These are phyloP conservation scores for Phyllosticta citriasiana DNA, from an alignment of 2,329 filamentous ascomycete species.

Conservation along the genomic window DNA sequence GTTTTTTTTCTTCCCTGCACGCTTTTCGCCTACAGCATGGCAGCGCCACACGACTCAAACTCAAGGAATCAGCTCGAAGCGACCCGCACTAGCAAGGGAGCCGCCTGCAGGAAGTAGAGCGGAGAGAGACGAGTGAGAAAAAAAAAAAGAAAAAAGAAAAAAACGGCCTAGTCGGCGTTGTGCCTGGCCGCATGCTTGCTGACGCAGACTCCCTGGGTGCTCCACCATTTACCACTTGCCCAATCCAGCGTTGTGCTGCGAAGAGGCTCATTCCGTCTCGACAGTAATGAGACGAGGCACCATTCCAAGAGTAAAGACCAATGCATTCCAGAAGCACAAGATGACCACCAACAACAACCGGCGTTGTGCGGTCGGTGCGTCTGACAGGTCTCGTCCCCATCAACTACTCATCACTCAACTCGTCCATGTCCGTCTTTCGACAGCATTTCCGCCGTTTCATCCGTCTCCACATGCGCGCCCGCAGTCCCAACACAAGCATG, in stretches of 20 bases:
- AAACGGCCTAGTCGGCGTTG: neutral
- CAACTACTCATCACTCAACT: neutral
- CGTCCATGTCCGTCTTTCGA: neutral
- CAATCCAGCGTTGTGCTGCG: neutral
- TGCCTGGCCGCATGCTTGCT: neutral
- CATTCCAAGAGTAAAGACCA: neutral
- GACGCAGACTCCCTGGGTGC: neutral
- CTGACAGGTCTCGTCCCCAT: neutral
- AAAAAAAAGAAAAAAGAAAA: neutral
- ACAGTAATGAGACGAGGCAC: constrained; percentile 3
- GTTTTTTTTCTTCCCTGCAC: neutral
- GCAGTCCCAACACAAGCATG: neutral
- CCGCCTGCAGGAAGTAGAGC: neutral
- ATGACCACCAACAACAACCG: neutral
- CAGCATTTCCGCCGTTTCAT: constrained; percentile 10
- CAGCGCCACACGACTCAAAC: neutral
- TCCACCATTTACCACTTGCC: neutral
- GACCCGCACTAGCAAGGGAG: neutral
- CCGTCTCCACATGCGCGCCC: constrained; percentile 1
- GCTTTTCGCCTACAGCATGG: constrained; percentile 3
- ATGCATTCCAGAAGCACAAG: neutral
- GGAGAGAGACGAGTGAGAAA: neutral
- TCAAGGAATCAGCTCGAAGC: neutral
- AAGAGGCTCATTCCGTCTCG: neutral
- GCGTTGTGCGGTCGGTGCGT: constrained; percentile 7